phyloP scores from a whole-genome alignment of 208 protist species.

The Trypanosoma lewisi region DNA sequence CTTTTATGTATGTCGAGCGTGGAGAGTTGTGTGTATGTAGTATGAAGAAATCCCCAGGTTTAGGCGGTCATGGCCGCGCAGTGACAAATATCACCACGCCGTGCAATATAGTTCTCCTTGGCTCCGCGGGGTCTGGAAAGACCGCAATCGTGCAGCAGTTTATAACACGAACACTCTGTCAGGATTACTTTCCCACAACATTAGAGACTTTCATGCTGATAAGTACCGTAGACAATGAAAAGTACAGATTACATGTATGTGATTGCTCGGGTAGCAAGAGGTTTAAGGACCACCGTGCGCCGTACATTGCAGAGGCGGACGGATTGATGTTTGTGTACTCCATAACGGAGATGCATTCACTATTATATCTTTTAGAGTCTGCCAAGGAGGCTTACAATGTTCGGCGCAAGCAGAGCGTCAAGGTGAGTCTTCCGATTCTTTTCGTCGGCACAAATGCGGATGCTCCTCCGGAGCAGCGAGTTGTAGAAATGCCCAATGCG shows the following conservation, averaged over 20 bases:
- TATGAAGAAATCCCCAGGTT: neutral
- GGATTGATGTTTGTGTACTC: slow-evolving; percentile 70
- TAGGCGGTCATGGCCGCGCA: neutral
- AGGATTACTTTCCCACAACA: slow-evolving; percentile 39
- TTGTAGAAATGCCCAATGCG: slow-evolving; percentile 15
- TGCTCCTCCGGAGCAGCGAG: neutral
- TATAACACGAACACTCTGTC: slow-evolving; percentile 25
- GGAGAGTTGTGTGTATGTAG: neutral
- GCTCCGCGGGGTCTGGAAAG: slow-evolving; percentile 49
- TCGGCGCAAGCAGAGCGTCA: slow-evolving; percentile 9
- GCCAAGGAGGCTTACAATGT: slow-evolving; percentile 37
- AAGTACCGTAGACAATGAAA: slow-evolving; percentile 31
- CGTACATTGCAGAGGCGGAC: slow-evolving; percentile 54
- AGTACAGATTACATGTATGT: slow-evolving; percentile 42
- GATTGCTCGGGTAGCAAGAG: slow-evolving; percentile 48
- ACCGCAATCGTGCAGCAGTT: slow-evolving; percentile 56
- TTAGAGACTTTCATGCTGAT: slow-evolving; percentile 47
- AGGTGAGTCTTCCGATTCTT: slow-evolving; percentile 38
- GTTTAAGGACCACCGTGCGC: slow-evolving; percentile 47
- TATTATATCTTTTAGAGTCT: slow-evolving; percentile 31
- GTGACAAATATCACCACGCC: neutral
- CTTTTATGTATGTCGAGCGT: too few relatives aligned
- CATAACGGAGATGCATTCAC: slow-evolving; percentile 34
- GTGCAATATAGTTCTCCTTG: slow-evolving; percentile 43
- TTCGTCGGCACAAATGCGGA: slow-evolving; percentile 58